Evolutionary conservation across 2,329 filamentous ascomycete species (phyloP), one percentile per base, ranked within the genome.

Genomic region (Aspergillus amoenus): DNA sequence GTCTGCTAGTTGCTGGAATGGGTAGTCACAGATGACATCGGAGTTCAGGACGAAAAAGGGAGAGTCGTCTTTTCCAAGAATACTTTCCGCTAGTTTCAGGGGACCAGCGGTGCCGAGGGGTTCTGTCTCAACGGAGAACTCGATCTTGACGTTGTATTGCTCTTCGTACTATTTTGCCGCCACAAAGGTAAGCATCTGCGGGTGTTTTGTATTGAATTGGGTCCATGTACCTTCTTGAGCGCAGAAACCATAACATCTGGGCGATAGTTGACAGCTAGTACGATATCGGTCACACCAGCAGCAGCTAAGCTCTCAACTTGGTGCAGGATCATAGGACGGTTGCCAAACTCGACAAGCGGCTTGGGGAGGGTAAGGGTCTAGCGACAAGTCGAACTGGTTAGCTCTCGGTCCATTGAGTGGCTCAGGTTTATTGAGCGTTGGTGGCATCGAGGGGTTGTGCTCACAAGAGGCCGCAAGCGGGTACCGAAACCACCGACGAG

Each of bases 21-120:
- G 94, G 77, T 93, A 97, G 68, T 97, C 93, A 85, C 93, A 99
- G 75, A 96, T 97, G 71, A 99, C 88, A 73, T 99, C 93, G 53
- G 92, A 95, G 84, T 99, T 99, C 68, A 99, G 88, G 54, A 99
- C 94, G 78, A 99, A 97, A 82, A 97, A 97, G 55, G 94, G 94
- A 22, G 85, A 82, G 76, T 97, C 90, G 74, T 97, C 93, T 81
- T 97, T 97, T 73, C 85, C 89, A 55, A 99, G 85, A 68, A 93
- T 92, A 73, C 88, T 85, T 80, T 97, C 93, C 58, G 93, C 93
- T 62, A 99, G 87, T 82, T 97, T 99, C 66, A 99, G 82, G 61
- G 93, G 94, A 56, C 93, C 93, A 64, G 93, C 93, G 57, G 93
- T 99, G 69, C 94, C 93, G 59, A 99, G 85, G 61, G 93, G 93